These are phyloP conservation scores for Geotrichum histeridarum DNA, from an alignment of 1,139 yeast species.

Conservation along the genomic window DNA sequence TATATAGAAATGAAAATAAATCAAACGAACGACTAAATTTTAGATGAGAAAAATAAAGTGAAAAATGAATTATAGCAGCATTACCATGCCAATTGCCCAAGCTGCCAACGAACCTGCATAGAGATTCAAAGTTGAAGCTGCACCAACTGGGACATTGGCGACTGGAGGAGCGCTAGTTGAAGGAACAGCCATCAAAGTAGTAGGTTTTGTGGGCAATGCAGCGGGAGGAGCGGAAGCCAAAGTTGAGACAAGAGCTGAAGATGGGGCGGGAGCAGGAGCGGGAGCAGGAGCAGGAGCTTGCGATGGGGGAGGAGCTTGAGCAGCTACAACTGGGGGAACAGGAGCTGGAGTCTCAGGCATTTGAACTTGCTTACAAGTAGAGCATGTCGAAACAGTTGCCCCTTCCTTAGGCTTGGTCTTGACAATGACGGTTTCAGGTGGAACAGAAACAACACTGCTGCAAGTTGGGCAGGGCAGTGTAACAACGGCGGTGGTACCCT, in stretches of 20 bases:
- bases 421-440: conserved; percentile 3
- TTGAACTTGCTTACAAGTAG: conserved; percentile 8
- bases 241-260: not conserved
- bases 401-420: conserved; percentile 10
- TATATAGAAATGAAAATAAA: not conserved
- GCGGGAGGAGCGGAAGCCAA: not conserved
- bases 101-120: not conserved
- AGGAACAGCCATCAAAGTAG: not conserved
- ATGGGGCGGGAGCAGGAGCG: not conserved
- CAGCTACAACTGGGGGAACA: not conserved
- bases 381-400: conserved; percentile 1
- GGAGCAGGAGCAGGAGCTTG: not conserved
- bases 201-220: not conserved
- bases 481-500: conserved; percentile 4
- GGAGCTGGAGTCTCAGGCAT: not conserved
- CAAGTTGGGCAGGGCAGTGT: not conserved
- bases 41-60: not conserved
- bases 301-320: not conserved
- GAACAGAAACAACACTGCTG: not conserved
- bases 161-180: not conserved
- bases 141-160: not conserved
- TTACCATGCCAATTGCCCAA: conserved; percentile 1
- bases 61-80: conserved; percentile 1
- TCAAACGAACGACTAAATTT: not conserved
- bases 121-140: not conserved